A percentile compares a stretch with the other conserved stretches of the same genome.
These are phyloP conservation scores for Phytophthora sp. DNA, from an alignment of 352 stramenopile genomes.

Conservation along the genomic window DNA sequence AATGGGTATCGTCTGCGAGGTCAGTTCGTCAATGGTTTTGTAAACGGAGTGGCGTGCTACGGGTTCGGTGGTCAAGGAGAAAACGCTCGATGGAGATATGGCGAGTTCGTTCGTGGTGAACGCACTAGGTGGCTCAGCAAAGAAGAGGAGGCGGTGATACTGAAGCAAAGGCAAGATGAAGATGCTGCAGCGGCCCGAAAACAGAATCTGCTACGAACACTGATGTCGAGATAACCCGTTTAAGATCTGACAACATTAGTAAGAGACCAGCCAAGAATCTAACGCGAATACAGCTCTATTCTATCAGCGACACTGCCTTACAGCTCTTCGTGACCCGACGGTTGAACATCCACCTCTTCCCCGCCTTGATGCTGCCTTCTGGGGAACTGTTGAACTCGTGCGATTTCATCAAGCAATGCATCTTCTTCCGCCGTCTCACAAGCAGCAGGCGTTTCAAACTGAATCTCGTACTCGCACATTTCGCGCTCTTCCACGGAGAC, in stretches of 20 bases:
- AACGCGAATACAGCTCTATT: conserved; percentile 22
- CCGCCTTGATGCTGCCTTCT: neutral
- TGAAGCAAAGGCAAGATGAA: conserved; percentile 7
- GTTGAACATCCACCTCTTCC: neutral
- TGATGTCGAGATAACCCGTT: conserved; percentile 17
- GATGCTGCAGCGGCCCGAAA: conserved; percentile 7
- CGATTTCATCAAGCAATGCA: conserved; percentile 22
- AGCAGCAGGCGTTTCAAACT: conserved; percentile 74
- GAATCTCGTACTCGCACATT: conserved; percentile 91
- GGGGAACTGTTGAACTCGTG: conserved; percentile 8
- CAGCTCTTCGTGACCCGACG: conserved; percentile 33
- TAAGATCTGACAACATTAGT: too few species aligned
- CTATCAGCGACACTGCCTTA: conserved; percentile 14
- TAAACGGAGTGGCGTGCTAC: conserved; percentile 50
- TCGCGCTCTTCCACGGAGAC: conserved; percentile 89
- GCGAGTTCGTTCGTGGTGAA: conserved; percentile 43
- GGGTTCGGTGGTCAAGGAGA: conserved; percentile 37
- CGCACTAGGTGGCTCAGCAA: conserved; percentile 54
- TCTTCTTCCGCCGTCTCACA: conserved; percentile 41
- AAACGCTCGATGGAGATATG: conserved; percentile 33
- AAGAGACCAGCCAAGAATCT: neutral
- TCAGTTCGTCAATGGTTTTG: conserved; percentile 52
- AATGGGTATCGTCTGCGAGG: conserved; percentile 64
- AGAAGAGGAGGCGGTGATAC: conserved; percentile 46
- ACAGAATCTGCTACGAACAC: conserved; percentile 12